Percentiles rank a stretch among this genome's conserved stretches.
These are phyloP conservation scores for Gracilaria caudata DNA, from an alignment of 23 red algal species.

Conservation along the genomic window DNA sequence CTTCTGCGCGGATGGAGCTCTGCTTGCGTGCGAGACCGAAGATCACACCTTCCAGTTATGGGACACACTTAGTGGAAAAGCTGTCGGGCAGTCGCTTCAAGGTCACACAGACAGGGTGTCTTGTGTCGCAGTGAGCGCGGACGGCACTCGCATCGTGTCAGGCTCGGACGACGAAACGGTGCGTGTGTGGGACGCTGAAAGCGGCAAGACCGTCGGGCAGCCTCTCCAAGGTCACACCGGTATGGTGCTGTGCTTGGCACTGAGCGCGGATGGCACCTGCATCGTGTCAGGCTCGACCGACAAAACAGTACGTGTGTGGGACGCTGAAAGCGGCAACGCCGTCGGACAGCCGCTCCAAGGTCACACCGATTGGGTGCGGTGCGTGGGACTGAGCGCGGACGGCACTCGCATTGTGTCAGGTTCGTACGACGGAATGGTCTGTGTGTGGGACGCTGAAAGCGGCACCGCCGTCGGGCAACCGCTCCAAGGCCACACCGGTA, in stretches of 20 bases:
- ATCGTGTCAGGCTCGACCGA: constrained; percentile 31
- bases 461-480: neutral
- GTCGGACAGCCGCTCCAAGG: constrained; percentile 4
- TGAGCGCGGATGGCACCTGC: constrained; percentile 6
- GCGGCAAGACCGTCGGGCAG: neutral
- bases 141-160: constrained; percentile 27
- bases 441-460: neutral
- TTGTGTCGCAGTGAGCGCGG: constrained; percentile 5
- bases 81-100: neutral
- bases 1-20: constrained; percentile 11
- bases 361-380: neutral
- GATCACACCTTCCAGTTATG: neutral
- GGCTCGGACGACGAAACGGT: constrained; percentile 19
- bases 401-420: constrained; percentile 21
- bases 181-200: neutral
- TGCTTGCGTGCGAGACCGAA: neutral
- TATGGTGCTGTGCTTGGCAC: neutral
- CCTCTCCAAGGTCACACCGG: neutral
- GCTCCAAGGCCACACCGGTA: neutral
- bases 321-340: neutral
- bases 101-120: neutral
- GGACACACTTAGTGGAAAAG: neutral
- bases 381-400: constrained; percentile 5
- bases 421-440: neutral
- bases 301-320: constrained; percentile 27